Percentiles rank a stretch among this genome's conserved stretches.
Conservation (phyloP, 2,329 filamentous ascomycete species). For the Juglanconis juglandina region DNA sequence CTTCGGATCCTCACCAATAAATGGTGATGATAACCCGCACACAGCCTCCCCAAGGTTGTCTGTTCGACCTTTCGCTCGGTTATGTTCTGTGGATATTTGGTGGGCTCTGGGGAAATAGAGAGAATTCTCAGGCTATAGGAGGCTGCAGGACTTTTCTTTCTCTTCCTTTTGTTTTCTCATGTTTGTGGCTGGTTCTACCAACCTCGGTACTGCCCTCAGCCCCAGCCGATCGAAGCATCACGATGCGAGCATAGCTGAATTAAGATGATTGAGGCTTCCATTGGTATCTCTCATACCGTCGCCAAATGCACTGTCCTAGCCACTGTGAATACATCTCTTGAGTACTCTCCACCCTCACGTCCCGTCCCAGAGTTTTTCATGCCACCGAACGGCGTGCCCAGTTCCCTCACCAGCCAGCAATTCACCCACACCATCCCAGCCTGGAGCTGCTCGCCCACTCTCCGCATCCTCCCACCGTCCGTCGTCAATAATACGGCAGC, state of each 20-base stretch:
- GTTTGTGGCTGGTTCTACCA: too few relatives aligned
- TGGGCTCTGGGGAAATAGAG: too few relatives aligned
- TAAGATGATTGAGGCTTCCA: too few relatives aligned
- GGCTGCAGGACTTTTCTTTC: too few relatives aligned
- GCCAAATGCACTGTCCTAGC: constrained; percentile 27
- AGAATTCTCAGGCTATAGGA: too few relatives aligned
- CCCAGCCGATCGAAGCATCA: background rate
- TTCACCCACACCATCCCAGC: constrained; percentile 33
- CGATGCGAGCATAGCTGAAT: background rate
- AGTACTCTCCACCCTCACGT: constrained; percentile 30
- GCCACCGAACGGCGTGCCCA: constrained; percentile 32
- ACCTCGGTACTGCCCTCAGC: background rate
- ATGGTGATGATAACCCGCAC: too few relatives aligned
- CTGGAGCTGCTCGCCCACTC: constrained; percentile 30
- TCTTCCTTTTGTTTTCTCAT: too few relatives aligned
- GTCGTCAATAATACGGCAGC: constrained; percentile 29
- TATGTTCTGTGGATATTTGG: too few relatives aligned
- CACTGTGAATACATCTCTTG: constrained; percentile 31
- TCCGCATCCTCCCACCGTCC: constrained; percentile 27
- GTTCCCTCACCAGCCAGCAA: constrained; percentile 30
- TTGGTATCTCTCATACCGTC: background rate
- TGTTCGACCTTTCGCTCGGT: too few relatives aligned
- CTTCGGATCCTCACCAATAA: too few relatives aligned
- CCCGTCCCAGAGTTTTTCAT: constrained; percentile 32
- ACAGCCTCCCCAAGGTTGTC: too few relatives aligned